These are phyloP conservation scores for Ceratobasidium theobromae DNA, from an alignment of 1,284 basidiomycete genomes.

Conservation along the genomic window DNA sequence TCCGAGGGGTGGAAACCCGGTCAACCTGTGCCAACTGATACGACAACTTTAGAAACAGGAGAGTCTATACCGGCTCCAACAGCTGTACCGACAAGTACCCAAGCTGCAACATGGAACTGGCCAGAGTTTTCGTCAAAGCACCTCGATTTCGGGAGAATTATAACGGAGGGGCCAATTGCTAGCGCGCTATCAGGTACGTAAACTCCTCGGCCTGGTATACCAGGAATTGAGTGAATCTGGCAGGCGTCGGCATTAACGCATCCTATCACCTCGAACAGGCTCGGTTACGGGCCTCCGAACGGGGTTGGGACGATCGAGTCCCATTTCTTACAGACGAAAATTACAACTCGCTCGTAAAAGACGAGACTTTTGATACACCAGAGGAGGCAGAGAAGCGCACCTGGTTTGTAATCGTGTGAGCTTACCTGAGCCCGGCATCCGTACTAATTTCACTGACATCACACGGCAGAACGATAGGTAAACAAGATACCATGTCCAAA, in stretches of 20 bases:
- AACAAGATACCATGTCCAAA: constrained; percentile 54
- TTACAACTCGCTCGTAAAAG: constrained; percentile 64
- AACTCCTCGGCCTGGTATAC: background rate
- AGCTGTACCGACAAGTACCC: constrained; percentile 36
- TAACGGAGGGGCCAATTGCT: constrained; percentile 55
- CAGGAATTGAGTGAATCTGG: background rate
- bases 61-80: constrained; percentile 36
- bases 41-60: constrained; percentile 39
- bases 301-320: constrained; percentile 68
- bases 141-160: constrained; percentile 52
- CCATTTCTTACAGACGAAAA: constrained; percentile 75
- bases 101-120: constrained; percentile 29
- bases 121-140: constrained; percentile 34
- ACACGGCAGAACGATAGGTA: constrained; percentile 47
- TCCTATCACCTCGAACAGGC: constrained; percentile 56
- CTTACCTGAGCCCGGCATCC: constrained; percentile 34
- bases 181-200: constrained; percentile 47
- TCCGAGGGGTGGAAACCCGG: constrained; percentile 76
- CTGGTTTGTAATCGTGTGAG: constrained; percentile 74
- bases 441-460: constrained; percentile 9
- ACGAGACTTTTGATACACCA: constrained; percentile 57
- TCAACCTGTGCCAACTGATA: constrained; percentile 49
- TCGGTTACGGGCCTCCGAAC: constrained; percentile 41
- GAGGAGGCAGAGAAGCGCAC: constrained; percentile 65
- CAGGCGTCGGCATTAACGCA: constrained; percentile 60